Evolutionary conservation across 2,329 filamentous ascomycete species (phyloP), one percentile per base, ranked within the genome.

Genomic region (Epichloe gansuensis): DNA sequence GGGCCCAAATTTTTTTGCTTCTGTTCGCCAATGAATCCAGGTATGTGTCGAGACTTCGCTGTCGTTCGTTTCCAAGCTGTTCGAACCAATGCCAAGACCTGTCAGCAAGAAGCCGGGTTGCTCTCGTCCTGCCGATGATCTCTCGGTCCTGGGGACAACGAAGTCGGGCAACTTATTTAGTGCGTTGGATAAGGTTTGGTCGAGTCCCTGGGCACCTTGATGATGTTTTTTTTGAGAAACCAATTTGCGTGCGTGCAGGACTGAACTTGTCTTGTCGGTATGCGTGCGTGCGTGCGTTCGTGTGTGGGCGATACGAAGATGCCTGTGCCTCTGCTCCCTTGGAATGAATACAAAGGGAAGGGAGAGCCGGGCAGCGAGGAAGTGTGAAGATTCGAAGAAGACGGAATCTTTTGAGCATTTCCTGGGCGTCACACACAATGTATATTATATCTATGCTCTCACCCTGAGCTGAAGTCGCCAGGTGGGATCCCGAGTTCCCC

Each of bases 371-470:
- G 47, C 46, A 42, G 42, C 15, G 31, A 50, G 3, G 17, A 34
- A 17, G 41, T 46, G 28, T 52, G 42, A 46, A 49, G 42, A 42
- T 43, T 47, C 47, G 31, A 47, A 46, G 42, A 38, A 53, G 17
- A 53, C n/a, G 37, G 34, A 50, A 51, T 35, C 46, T 46, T 46
- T 38, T 28, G 15, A 13, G 12, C 1, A 21, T 38, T 28, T 44
- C 46, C 52, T 42, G 52, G 50, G 52, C 48, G 42, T 51, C 53
- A 52, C 51, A 48, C 51, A 52, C 55, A 55, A 55, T 55, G 52
- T 54, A 57, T 54, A 57, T 52, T 54, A 57, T 52, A 55, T 57
- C 54, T 54, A 34, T 50, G 49, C 52, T 54, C 51, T 35, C 51
- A 43, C 53, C 50, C 46, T 43, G 25, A 51, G 50, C 50, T 51